Evolutionary conservation across 805 yeast species (phyloP).

Genomic region (Cyberlindnera americana): DNA sequence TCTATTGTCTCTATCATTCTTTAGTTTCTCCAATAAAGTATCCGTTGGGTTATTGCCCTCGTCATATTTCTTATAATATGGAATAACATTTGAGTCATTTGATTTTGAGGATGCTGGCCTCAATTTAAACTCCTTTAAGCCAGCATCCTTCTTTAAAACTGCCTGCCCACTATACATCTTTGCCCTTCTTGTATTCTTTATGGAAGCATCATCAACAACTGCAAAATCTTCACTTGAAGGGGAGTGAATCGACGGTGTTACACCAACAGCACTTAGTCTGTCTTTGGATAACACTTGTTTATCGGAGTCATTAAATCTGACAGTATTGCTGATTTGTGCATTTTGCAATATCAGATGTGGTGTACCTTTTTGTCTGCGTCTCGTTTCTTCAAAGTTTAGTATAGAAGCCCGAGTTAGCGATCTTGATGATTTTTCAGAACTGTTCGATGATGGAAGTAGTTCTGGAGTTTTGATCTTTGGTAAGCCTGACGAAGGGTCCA

Average conservation of each 20-base stretch:
- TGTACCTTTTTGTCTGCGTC: constrained; percentile 24
- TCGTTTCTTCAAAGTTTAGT: constrained; percentile 21
- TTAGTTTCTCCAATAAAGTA: constrained; percentile 19
- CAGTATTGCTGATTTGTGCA: constrained; percentile 1
- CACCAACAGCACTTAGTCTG: constrained; percentile 3
- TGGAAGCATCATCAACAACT: constrained; percentile 10
- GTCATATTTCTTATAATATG: constrained; percentile 3
- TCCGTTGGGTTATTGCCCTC: constrained; percentile 8
- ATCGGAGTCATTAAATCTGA: constrained; percentile 1
- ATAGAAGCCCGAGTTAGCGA: constrained; percentile 15
- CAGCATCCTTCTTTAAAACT: constrained; percentile 7
- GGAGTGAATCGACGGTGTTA: constrained; percentile 17
- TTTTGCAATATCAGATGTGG: constrained; percentile 17
- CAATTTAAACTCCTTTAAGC: constrained; percentile 11
- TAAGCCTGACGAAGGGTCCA: too few species aligned
- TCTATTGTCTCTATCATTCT: constrained; percentile 14
- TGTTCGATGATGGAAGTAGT: constrained; percentile 7
- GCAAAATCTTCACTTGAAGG: constrained; percentile 11
- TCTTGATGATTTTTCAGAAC: constrained; percentile 11
- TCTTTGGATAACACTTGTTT: not conserved
- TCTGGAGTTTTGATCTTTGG: too few species aligned
- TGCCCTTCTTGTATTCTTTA: constrained; percentile 7
- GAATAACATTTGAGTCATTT: not conserved
- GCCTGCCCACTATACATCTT: constrained; percentile 7
- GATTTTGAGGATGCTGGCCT: constrained; percentile 4